phyloP scores from a whole-genome alignment of 441 rosid genomes.

The Kokia cookei region DNA sequence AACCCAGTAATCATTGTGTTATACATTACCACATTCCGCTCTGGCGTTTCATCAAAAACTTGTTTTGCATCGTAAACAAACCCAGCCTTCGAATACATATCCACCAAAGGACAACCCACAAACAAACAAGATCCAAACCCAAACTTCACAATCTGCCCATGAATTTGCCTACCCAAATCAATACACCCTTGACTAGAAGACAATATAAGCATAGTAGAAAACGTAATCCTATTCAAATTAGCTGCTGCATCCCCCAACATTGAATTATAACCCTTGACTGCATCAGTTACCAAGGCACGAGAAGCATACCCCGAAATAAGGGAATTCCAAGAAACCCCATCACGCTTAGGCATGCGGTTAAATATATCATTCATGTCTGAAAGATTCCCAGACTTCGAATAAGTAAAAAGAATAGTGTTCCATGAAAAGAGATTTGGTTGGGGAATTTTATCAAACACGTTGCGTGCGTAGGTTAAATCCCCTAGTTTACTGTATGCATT shows the following conservation, averaged over 20 bases:
- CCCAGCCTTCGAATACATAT: conserved; percentile 79
- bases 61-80: conserved; percentile 51
- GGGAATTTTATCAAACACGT: conserved; percentile 58
- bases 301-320: conserved; percentile 64
- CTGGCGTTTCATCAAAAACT: conserved; percentile 45
- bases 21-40: conserved; percentile 60
- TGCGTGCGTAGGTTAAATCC: conserved; percentile 48
- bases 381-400: conserved; percentile 61
- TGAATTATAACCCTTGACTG: conserved; percentile 51
- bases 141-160: conserved; percentile 61
- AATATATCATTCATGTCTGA: conserved; percentile 47
- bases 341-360: conserved; percentile 46
- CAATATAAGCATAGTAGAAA: conserved; percentile 68
- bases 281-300: conserved; percentile 36
- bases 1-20: conserved; percentile 76
- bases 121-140: conserved; percentile 64
- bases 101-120: conserved; percentile 73
- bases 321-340: conserved; percentile 79
- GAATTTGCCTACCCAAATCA: conserved; percentile 66
- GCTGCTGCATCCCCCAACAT: conserved; percentile 57
- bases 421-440: conserved; percentile 64
- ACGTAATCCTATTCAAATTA: conserved; percentile 62
- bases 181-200: conserved; percentile 41
- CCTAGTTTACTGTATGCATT: conserved; percentile 31
- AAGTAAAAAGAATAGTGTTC: conserved; percentile 78